These are phyloP conservation scores for Didymella arachidicola DNA, from an alignment of 2,329 filamentous ascomycete species.

Conservation along the genomic window DNA sequence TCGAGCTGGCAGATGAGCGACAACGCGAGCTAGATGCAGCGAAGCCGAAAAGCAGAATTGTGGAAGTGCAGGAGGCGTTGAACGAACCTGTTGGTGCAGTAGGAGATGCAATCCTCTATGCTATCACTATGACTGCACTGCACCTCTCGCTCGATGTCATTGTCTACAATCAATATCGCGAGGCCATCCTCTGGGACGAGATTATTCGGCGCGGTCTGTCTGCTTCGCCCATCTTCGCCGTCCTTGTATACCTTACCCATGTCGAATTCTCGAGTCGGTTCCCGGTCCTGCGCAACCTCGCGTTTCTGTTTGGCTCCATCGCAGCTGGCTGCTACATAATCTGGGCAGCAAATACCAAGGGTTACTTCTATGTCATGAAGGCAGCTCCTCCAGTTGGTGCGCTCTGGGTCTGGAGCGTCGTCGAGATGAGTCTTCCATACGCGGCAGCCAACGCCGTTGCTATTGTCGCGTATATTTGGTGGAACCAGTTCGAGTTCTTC, in stretches of 20 bases:
- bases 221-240: slow-evolving; percentile 54
- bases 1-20: slow-evolving; percentile 73
- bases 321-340: slow-evolving; percentile 79
- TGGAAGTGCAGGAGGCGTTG: slow-evolving; percentile 46
- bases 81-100: slow-evolving; percentile 55
- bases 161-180: slow-evolving; percentile 80
- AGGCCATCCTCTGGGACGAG: slow-evolving; percentile 66
- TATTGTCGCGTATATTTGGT: slow-evolving; percentile 63
- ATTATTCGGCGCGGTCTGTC: slow-evolving; percentile 62
- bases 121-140: slow-evolving; percentile 70
- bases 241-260: slow-evolving; percentile 56
- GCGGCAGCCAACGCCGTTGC: slow-evolving; percentile 65
- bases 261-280: slow-evolving; percentile 53
- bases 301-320: slow-evolving; percentile 71
- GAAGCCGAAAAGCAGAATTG: slow-evolving; percentile 56
- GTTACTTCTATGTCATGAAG: slow-evolving; percentile 92
- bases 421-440: slow-evolving; percentile 79
- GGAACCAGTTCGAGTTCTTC: slow-evolving; percentile 61
- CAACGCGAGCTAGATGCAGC: slow-evolving; percentile 53
- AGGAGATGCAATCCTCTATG: slow-evolving; percentile 59
- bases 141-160: slow-evolving; percentile 82
- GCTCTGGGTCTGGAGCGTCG: slow-evolving; percentile 90
- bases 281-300: slow-evolving; percentile 54
- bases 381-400: slow-evolving; percentile 86
- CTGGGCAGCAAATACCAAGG: slow-evolving; percentile 77